These are phyloP conservation scores for Ceratocystis diversiconidia DNA, from an alignment of 2,329 filamentous ascomycete species.

Conservation along the genomic window DNA sequence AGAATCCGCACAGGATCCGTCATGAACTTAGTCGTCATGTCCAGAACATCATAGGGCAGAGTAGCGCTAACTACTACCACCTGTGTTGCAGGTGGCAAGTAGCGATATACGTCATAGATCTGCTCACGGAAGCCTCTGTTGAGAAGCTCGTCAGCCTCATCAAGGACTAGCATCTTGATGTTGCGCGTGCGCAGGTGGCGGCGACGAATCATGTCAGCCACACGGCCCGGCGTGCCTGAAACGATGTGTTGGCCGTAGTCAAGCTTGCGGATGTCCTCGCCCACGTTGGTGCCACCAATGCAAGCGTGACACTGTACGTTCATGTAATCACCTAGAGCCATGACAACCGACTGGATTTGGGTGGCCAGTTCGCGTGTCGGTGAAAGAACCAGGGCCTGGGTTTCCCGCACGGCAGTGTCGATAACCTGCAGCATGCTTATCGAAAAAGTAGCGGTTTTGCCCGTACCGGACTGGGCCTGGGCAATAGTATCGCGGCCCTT, in stretches of 20 bases:
- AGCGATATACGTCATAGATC: slow-evolving; percentile 97
- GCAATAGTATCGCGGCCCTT: slow-evolving; percentile 98
- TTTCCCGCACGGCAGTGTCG: slow-evolving; percentile 82
- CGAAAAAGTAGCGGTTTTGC: slow-evolving; percentile 92
- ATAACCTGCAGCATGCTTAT: slow-evolving; percentile 95
- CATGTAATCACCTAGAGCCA: slow-evolving; percentile 99
- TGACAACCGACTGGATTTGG: slow-evolving; percentile 95
- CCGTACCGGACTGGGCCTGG: slow-evolving; percentile 91
- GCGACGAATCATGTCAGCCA: slow-evolving; percentile 51
- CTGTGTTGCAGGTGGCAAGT: slow-evolving; percentile 89
- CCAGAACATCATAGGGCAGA: slow-evolving; percentile 90
- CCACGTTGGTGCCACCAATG: slow-evolving; percentile 94
- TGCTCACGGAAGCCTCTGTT: slow-evolving; percentile 96
- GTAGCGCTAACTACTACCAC: slow-evolving; percentile 97
- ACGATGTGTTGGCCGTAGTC: slow-evolving; percentile 97
- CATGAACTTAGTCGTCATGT: slow-evolving; percentile 99
- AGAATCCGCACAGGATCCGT: slow-evolving; percentile 91
- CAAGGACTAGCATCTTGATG: slow-evolving; percentile 50
- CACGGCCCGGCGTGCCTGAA: slow-evolving; percentile 90
- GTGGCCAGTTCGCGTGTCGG: slow-evolving; percentile 93
- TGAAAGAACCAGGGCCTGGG: slow-evolving; percentile 86
- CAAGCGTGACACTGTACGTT: slow-evolving; percentile 98
- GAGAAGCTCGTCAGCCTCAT: slow-evolving; percentile 51
- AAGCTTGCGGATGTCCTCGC: slow-evolving; percentile 93
- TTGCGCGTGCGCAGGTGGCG: slow-evolving; percentile 43